These are phyloP conservation scores for Pythium oligandrum DNA, from an alignment of 352 stramenopile species.

Conservation along the genomic window DNA sequence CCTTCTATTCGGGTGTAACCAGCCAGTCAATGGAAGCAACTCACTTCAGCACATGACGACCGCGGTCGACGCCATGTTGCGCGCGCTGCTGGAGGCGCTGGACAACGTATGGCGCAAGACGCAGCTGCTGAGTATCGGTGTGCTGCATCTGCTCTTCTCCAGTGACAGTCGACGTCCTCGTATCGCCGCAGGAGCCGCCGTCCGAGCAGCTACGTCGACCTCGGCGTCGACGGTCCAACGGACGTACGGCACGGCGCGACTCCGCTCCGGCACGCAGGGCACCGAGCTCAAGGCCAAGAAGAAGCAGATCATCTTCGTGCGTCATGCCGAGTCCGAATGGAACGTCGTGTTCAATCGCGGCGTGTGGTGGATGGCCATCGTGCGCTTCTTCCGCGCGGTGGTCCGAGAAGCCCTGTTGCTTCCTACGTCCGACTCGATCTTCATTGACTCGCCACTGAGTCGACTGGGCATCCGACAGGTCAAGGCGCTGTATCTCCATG, in stretches of 20 bases:
- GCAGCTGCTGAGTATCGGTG: conserved; percentile 50
- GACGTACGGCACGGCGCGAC: neutral
- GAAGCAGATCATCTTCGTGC: conserved; percentile 79
- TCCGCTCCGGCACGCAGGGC: neutral
- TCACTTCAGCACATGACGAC: neutral
- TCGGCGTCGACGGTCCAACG: neutral
- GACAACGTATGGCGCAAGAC: conserved; percentile 59
- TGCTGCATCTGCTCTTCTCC: conserved; percentile 72
- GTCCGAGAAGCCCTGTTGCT: conserved; percentile 66
- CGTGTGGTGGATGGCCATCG: conserved; percentile 31
- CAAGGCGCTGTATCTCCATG: conserved; percentile 36
- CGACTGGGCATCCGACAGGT: conserved; percentile 49
- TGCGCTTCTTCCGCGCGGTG: conserved; percentile 47
- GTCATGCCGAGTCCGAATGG: conserved; percentile 87
- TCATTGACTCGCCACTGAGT: conserved; percentile 84
- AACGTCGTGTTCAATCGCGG: conserved; percentile 88
- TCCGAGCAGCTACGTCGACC: neutral
- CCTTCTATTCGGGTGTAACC: too few relatives aligned
- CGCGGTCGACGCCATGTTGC: conserved; percentile 2
- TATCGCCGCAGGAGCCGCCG: neutral
- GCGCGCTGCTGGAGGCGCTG: conserved; percentile 26
- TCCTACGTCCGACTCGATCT: conserved; percentile 64
- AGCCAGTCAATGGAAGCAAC: too few relatives aligned
- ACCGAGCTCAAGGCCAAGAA: conserved; percentile 13
- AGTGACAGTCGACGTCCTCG: conserved; percentile 48